Evolutionary conservation across 2,329 filamentous ascomycete species (phyloP).

Genomic region (Aspergillus latus): DNA sequence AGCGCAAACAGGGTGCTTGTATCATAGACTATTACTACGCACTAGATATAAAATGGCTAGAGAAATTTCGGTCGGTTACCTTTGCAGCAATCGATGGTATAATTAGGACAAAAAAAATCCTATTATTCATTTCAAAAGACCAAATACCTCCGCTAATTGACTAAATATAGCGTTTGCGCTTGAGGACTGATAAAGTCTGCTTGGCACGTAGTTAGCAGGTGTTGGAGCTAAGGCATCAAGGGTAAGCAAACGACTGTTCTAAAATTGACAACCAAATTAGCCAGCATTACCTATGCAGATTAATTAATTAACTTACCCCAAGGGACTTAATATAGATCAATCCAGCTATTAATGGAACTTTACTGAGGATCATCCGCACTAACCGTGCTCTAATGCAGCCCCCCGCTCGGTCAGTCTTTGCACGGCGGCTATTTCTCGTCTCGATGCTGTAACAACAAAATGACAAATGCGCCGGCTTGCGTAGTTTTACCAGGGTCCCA

Average conservation of each 20-base stretch:
- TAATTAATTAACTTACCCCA: neutral
- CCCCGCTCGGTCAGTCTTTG: constrained; percentile 1
- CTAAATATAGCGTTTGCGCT: neutral
- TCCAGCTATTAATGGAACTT: constrained; percentile 1
- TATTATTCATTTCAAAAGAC: neutral
- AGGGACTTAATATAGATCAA: constrained; percentile 6
- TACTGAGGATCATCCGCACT: neutral
- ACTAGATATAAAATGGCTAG: constrained; percentile 5
- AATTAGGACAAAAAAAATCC: neutral
- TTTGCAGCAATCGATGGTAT: neutral
- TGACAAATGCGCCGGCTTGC: neutral
- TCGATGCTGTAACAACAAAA: neutral
- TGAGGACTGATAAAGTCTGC: constrained; percentile 6
- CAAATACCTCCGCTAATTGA: neutral
- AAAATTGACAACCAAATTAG: constrained; percentile 8
- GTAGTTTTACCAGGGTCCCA: neutral
- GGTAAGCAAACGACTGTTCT: neutral
- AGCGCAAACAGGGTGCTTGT: neutral
- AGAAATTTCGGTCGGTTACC: neutral
- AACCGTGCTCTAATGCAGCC: constrained; percentile 8
- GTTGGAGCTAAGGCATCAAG: neutral
- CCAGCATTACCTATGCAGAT: neutral
- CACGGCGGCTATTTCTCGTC: constrained; percentile 7
- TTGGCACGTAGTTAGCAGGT: neutral
- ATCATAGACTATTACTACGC: constrained; percentile 5